phyloP scores from a whole-genome alignment of 441 rosid genomes.

The Arabidopsis hybrid region DNA sequence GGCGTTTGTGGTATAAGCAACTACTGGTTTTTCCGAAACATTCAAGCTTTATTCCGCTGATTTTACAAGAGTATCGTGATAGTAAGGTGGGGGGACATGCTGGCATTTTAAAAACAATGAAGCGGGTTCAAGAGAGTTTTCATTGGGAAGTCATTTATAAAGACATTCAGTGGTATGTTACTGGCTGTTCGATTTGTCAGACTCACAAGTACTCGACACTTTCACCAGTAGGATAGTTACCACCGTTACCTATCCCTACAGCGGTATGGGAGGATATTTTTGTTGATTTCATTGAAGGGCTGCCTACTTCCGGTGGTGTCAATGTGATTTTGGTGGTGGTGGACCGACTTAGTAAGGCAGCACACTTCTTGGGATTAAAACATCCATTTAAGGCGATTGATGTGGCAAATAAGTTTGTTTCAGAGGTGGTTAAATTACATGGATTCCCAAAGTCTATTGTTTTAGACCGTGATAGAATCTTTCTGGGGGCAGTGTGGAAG shows the following conservation, averaged over 20 bases:
- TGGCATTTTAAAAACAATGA: not conserved
- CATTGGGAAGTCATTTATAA: not conserved
- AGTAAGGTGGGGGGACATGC: not conserved
- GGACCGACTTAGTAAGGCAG: too few relatives aligned
- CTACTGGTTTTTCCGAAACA: accelerated
- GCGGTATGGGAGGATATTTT: not conserved
- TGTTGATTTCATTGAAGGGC: too few relatives aligned
- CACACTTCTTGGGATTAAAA: too few relatives aligned
- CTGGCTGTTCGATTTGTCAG: not conserved
- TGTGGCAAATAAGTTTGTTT: too few relatives aligned
- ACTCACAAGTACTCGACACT: not conserved
- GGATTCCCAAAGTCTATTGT: too few relatives aligned
- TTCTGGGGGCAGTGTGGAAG: too few relatives aligned
- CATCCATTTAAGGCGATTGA: too few relatives aligned
- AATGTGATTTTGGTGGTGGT: too few relatives aligned
- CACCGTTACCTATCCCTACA: not conserved
- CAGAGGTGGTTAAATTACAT: too few relatives aligned
- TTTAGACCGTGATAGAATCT: too few relatives aligned
- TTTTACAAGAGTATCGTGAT: not conserved
- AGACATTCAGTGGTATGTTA: not conserved
- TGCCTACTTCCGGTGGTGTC: too few relatives aligned
- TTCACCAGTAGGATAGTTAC: not conserved
- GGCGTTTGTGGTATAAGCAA: not conserved
- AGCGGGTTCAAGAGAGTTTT: not conserved
- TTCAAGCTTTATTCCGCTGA: not conserved